Conservation (phyloP, 306 rosid genomes). For the Cucumis melo region DNA sequence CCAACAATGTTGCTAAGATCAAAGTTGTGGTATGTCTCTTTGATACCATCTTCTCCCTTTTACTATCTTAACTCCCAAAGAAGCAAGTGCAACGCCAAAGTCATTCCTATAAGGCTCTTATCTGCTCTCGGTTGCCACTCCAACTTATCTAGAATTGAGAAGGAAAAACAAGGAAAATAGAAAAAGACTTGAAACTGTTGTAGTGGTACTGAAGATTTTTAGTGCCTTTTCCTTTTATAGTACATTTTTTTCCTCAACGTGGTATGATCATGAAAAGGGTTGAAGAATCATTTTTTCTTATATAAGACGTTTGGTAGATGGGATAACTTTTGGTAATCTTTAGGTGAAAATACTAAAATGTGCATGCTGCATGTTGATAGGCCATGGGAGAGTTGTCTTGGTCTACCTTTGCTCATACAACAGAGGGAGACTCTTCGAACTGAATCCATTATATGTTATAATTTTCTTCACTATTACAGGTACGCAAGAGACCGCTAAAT, state of each 20-base stretch:
- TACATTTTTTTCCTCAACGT: background rate
- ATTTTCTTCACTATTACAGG: conserved; percentile 43
- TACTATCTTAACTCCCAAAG: background rate
- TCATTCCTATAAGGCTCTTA: background rate
- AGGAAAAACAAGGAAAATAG: background rate
- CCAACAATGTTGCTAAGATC: conserved; percentile 86
- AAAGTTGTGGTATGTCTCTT: conserved; percentile 78
- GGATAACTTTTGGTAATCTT: background rate
- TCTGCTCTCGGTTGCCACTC: background rate
- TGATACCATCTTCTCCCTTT: background rate
- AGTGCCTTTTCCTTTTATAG: background rate
- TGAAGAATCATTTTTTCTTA: background rate
- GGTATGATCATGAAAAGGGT: background rate
- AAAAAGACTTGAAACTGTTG: background rate
- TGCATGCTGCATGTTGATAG: background rate
- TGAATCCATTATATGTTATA: background rate
- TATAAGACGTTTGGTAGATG: background rate
- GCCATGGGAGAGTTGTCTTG: background rate
- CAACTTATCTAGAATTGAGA: background rate
- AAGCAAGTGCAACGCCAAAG: background rate
- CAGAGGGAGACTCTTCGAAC: background rate
- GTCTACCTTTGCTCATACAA: background rate
- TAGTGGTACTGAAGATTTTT: no score
- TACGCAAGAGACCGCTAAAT: conserved; percentile 91
- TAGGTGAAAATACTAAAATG: background rate